Evolutionary conservation across 1,284 basidiomycete genomes (phyloP).

Genomic region (Sparassis latifolia): DNA sequence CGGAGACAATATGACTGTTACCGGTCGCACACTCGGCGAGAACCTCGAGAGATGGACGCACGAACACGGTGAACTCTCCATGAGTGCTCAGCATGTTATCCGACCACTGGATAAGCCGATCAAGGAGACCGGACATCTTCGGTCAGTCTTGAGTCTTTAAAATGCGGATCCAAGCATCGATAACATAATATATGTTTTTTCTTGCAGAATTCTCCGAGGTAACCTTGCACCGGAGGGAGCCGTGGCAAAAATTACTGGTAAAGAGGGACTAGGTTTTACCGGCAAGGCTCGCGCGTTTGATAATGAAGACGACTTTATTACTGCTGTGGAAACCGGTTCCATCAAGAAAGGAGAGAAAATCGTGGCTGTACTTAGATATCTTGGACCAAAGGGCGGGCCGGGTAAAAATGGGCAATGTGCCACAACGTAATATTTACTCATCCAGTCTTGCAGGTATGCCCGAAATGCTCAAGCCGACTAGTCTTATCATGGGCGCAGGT

Average conservation of each 20-base stretch:
- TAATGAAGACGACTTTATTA: conserved; percentile 74
- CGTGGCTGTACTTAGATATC: conserved; percentile 83
- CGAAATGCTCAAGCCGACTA: conserved; percentile 91
- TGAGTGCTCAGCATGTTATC: conserved; percentile 72
- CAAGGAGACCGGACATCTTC: conserved; percentile 82
- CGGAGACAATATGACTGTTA: conserved; percentile 83
- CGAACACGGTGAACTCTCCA: conserved; percentile 69
- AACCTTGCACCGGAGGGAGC: conserved; percentile 91
- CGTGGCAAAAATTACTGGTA: conserved; percentile 93
- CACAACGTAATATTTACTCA: background rate
- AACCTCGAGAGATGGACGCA: conserved; percentile 83
- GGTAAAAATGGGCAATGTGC: conserved; percentile 35
- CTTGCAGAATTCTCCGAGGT: conserved; percentile 67
- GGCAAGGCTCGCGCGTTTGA: conserved; percentile 85
- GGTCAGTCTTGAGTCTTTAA: conserved; percentile 38
- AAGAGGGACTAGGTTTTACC: conserved; percentile 81
- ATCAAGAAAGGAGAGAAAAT: conserved; percentile 87
- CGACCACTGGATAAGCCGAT: conserved; percentile 82
- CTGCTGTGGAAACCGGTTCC: conserved; percentile 73
- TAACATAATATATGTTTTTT: too few relatives aligned
- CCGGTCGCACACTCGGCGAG: conserved; percentile 82
- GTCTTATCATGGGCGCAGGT: conserved; percentile 91
- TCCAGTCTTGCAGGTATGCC: conserved; percentile 64
- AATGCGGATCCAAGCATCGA: background rate
- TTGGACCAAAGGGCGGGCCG: conserved; percentile 87